These are phyloP conservation scores for Pisolithus tinctorius DNA, from an alignment of 768 basidiomycete genomes.

Conservation along the genomic window DNA sequence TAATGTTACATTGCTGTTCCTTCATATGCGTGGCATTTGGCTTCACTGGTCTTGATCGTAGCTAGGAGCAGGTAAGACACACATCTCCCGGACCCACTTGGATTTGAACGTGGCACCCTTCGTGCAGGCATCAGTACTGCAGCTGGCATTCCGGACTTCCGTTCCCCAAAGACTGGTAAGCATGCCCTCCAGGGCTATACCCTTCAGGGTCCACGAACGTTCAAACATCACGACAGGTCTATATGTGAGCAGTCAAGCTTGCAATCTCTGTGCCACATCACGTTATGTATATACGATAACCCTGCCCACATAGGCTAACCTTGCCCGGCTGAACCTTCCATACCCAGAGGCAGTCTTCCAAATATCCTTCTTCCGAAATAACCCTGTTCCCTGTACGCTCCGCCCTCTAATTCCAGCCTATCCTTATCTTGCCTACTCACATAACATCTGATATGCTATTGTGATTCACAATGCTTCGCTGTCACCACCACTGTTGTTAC, in stretches of 20 bases:
- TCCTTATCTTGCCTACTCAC: background rate
- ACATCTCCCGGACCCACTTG: background rate
- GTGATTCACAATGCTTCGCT: background rate
- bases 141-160: conserved; percentile 86
- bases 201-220: too few relatives aligned
- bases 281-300: conserved; percentile 21
- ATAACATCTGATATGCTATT: background rate
- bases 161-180: conserved; percentile 78
- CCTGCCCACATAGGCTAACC: conserved; percentile 50
- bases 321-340: conserved; percentile 73
- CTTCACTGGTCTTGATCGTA: conserved; percentile 17
- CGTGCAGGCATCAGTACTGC: conserved; percentile 63
- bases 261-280: conserved; percentile 4
- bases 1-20: conserved; percentile 20
- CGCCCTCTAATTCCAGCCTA: background rate
- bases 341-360: conserved; percentile 96
- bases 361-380: conserved; percentile 73
- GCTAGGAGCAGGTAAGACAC: conserved; percentile 59
- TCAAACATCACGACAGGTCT: too few relatives aligned
- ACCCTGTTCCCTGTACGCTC: conserved; percentile 67
- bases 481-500: background rate
- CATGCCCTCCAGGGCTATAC: background rate
- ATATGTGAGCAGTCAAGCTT: background rate
- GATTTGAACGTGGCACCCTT: background rate
- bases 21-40: conserved; percentile 2